A percentile compares a stretch with the other conserved stretches of the same genome.
These are phyloP conservation scores for Trichoderma aggressivum DNA, from an alignment of 2,329 filamentous ascomycete species.

Conservation along the genomic window DNA sequence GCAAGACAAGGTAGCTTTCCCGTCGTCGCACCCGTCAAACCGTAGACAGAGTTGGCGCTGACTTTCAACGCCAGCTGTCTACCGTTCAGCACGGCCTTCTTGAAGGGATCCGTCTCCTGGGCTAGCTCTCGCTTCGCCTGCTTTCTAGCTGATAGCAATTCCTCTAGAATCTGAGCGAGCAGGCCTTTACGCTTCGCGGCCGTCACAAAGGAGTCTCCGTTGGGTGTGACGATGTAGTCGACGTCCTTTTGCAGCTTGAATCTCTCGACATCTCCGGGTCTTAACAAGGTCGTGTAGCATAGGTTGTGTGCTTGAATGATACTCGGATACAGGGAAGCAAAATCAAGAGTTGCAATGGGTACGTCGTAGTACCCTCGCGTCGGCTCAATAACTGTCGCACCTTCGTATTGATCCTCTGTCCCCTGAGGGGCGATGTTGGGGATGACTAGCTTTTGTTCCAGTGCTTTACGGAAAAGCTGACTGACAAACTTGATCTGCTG, in stretches of 20 bases:
- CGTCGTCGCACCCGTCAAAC: constrained; percentile 90
- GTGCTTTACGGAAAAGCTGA: constrained; percentile 90
- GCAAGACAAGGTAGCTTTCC: constrained; percentile 93
- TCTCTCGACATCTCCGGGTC: constrained; percentile 69
- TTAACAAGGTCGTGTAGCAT: constrained; percentile 89
- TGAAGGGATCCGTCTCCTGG: constrained; percentile 89
- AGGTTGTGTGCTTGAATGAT: constrained; percentile 99
- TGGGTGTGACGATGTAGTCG: constrained; percentile 95
- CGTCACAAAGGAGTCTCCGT: constrained; percentile 90
- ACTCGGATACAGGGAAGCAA: constrained; percentile 95
- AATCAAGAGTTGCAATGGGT: constrained; percentile 95
- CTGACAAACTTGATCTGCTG: constrained; percentile 98
- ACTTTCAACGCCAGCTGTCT: constrained; percentile 94
- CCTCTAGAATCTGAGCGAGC: constrained; percentile 91
- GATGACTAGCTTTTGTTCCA: constrained; percentile 90
- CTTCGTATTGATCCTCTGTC: constrained; percentile 88
- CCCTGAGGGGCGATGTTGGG: constrained; percentile 73
- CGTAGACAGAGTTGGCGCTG: constrained; percentile 97
- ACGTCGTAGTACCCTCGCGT: constrained; percentile 91
- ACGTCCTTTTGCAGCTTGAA: constrained; percentile 78
- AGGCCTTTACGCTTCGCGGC: constrained; percentile 85
- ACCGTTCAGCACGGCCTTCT: constrained; percentile 96
- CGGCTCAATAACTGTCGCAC: constrained; percentile 96
- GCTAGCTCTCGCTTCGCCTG: constrained; percentile 88
- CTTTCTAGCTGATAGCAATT: constrained; percentile 87